Evolutionary conservation across 2,329 filamentous ascomycete genomes (phyloP).

Genomic region (Diaporthe sp.): DNA sequence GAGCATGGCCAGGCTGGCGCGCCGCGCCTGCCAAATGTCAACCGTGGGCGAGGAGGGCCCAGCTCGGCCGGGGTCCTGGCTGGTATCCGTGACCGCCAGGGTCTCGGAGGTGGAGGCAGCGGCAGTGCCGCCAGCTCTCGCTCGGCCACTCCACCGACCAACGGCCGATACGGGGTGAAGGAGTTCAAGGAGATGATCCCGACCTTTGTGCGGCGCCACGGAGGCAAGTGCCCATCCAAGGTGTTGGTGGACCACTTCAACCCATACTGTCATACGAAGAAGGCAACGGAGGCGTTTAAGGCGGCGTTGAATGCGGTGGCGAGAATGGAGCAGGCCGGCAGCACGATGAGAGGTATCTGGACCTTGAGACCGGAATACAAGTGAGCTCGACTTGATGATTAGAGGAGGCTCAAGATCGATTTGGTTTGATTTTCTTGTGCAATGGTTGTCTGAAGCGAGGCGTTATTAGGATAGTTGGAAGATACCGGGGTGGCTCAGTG

Average conservation of each 20-base stretch:
- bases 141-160: conserved; percentile 55
- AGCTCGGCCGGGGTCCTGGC: conserved; percentile 69
- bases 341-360: conserved; percentile 69
- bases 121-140: conserved; percentile 58
- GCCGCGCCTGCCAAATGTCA: conserved; percentile 67
- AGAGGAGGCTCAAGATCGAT: too few species aligned
- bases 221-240: conserved; percentile 84
- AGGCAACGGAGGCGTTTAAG: conserved; percentile 85
- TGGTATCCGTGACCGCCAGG: conserved; percentile 71
- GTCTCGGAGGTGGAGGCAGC: conserved; percentile 54
- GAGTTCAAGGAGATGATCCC: conserved; percentile 82
- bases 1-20: conserved; percentile 83
- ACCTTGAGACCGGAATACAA: conserved; percentile 56
- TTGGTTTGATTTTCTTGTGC: background rate
- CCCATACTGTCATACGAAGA: conserved; percentile 77
- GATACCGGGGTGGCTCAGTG: background rate
- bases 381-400: conserved; percentile 34
- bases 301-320: conserved; percentile 84
- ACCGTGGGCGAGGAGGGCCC: conserved; percentile 64
- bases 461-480: background rate
- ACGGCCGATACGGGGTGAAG: conserved; percentile 61
- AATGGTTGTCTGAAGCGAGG: conserved; percentile 11
- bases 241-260: conserved; percentile 93
- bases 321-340: conserved; percentile 72
- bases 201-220: conserved; percentile 82